phyloP scores from a whole-genome alignment of 139 green algal genomes.

The Chlamydomonas sphaeroides region DNA sequence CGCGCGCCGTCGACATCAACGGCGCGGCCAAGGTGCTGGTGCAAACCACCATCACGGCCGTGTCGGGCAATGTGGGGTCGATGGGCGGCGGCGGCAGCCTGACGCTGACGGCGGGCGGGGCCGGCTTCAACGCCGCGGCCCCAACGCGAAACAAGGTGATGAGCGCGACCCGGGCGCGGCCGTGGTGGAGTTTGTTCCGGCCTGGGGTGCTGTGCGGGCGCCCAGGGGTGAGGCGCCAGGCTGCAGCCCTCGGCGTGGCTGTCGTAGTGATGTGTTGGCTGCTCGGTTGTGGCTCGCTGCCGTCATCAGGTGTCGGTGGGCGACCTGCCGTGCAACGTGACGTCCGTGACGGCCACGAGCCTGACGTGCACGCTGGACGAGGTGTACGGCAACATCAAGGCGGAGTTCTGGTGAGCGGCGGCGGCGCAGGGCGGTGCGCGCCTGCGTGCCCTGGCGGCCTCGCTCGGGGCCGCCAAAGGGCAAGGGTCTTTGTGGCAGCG shows the following conservation, averaged over 20 bases:
- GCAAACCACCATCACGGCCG: neutral
- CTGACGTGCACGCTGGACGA: constrained; percentile 8
- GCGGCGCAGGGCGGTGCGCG: no score
- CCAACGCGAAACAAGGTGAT: constrained; percentile 20
- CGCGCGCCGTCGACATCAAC: no score
- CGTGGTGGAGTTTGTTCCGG: neutral
- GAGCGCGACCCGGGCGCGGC: no score
- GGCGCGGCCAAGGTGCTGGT: neutral
- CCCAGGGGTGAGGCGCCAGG: no score
- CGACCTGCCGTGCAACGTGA: constrained; percentile 2
- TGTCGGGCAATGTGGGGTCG: constrained; percentile 9
- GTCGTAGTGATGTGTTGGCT: neutral
- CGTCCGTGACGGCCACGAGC: neutral
- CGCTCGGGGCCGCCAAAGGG: no score
- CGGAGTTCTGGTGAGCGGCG: constrained; percentile 48
- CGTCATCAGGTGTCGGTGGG: neutral
- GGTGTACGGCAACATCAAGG: neutral
- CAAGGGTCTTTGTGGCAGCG: no score
- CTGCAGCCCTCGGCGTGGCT: no score
- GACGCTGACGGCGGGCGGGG: constrained; percentile 1
- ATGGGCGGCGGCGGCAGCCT: constrained; percentile 19
- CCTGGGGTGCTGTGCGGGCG: neutral
- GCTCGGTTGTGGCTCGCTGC: no score
- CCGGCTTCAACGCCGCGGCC: neutral
- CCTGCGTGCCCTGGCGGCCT: no score